Percentiles rank a stretch among this genome's conserved stretches.
These are phyloP conservation scores for Gautieria morchelliformis DNA, from an alignment of 768 basidiomycete species.

Conservation along the genomic window DNA sequence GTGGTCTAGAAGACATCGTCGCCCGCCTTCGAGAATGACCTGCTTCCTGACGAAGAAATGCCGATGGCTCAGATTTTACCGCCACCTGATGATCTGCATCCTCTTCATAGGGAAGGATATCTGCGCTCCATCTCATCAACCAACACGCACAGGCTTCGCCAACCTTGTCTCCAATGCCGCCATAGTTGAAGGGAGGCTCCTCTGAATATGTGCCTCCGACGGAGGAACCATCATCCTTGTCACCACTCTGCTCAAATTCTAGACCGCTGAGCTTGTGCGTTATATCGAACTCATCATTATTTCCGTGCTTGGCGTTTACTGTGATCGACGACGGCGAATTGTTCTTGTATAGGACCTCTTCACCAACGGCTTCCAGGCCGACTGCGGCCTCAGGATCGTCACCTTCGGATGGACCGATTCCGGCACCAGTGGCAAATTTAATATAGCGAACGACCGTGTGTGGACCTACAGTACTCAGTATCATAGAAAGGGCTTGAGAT, in stretches of 20 bases:
- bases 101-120: constrained; percentile 64
- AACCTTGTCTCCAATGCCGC: constrained; percentile 84
- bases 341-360: neutral
- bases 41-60: neutral
- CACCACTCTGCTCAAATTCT: neutral
- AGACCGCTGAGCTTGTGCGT: neutral
- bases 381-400: constrained; percentile 48
- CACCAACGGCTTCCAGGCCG: constrained; percentile 46
- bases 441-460: constrained; percentile 70
- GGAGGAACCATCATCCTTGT: constrained; percentile 9
- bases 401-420: constrained; percentile 35
- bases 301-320: neutral
- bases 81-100: constrained; percentile 14
- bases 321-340: neutral
- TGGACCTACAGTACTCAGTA: constrained; percentile 71
- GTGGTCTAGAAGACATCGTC: constrained; percentile 10
- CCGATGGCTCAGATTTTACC: neutral
- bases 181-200: constrained; percentile 57
- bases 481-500: constrained; percentile 60
- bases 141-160: constrained; percentile 85
- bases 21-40: constrained; percentile 10
- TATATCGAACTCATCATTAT: constrained; percentile 2
- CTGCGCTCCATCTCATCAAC: constrained; percentile 77
- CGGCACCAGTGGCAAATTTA: constrained; percentile 68
- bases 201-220: constrained; percentile 1